phyloP scores from a whole-genome alignment of 192 early-diverging fungal species.

The Podila minutissima region DNA sequence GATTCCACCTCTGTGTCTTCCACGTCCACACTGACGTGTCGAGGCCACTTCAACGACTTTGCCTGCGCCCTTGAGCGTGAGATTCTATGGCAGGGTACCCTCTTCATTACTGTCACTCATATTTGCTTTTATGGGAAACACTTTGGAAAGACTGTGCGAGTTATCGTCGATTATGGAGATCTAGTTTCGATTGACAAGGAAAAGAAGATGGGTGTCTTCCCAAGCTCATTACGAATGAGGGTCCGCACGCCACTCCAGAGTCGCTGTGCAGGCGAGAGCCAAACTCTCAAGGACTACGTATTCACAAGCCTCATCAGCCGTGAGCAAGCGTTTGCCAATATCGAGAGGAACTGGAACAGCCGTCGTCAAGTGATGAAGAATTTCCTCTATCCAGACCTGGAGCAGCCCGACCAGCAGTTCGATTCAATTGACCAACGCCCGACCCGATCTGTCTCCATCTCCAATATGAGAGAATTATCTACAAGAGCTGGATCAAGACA shows the following conservation, averaged over 20 bases:
- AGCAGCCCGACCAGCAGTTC: not conserved
- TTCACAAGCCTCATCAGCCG: constrained; percentile 60
- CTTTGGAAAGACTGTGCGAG: constrained; percentile 56
- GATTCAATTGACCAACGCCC: not conserved
- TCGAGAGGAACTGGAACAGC: constrained; percentile 26
- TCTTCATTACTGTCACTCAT: constrained; percentile 58
- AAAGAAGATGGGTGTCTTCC: constrained; percentile 62
- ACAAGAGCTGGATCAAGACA: not conserved
- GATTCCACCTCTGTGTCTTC: not conserved
- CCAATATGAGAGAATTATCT: not conserved
- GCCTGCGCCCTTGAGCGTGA: constrained; percentile 65
- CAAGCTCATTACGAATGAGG: constrained; percentile 59
- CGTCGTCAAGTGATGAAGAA: constrained; percentile 10
- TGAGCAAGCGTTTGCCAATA: constrained; percentile 56
- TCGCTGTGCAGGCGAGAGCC: not conserved
- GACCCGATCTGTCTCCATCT: too few relatives aligned
- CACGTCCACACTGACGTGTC: constrained; percentile 6
- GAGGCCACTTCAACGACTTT: constrained; percentile 27
- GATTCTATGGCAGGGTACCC: constrained; percentile 65
- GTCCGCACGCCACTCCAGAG: constrained; percentile 9
- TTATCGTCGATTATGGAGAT: constrained; percentile 58
- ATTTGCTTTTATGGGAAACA: constrained; percentile 65
- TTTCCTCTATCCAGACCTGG: not conserved
- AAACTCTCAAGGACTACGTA: constrained; percentile 52
- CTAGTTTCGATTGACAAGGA: constrained; percentile 59